Percentiles rank a stretch among this genome's conserved stretches.
Conservation (phyloP, 257 asterid genomes). For the Jasminum sambac region DNA sequence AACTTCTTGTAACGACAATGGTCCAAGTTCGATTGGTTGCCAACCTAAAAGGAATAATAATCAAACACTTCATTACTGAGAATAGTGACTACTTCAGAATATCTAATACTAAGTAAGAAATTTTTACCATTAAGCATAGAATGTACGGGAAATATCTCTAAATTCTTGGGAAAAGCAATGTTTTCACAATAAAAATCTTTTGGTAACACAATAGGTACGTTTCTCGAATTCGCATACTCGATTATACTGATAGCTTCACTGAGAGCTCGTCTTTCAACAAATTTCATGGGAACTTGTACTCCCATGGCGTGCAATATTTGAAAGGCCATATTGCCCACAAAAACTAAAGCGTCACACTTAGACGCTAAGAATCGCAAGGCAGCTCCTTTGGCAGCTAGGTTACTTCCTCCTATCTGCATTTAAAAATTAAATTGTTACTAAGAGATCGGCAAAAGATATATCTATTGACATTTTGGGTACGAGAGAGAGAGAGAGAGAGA, state of each 20-base stretch:
- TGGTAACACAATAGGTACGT: slow-evolving; percentile 61
- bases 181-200: slow-evolving; percentile 74
- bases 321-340: slow-evolving; percentile 81
- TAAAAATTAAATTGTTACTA: slow-evolving; percentile 19
- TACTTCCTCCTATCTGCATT: slow-evolving; percentile 81
- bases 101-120: not conserved
- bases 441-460: slow-evolving; percentile 14
- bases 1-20: slow-evolving; percentile 68
- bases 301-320: slow-evolving; percentile 83
- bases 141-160: slow-evolving; percentile 46
- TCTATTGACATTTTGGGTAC: not conserved
- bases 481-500: no score
- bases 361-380: slow-evolving; percentile 62
- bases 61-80: not conserved
- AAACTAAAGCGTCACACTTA: slow-evolving; percentile 73
- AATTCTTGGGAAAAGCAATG: slow-evolving; percentile 32
- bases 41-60: slow-evolving; percentile 51
- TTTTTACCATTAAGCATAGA: slow-evolving; percentile 59
- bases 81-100: not conserved
- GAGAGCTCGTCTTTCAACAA: slow-evolving; percentile 55
- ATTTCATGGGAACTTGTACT: slow-evolving; percentile 54
- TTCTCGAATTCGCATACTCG: slow-evolving; percentile 58
- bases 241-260: slow-evolving; percentile 56
- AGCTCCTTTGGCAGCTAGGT: slow-evolving; percentile 63
- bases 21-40: slow-evolving; percentile 91